Conservation (phyloP, 768 basidiomycete genomes). For the Boletus subcaerulescens region DNA sequence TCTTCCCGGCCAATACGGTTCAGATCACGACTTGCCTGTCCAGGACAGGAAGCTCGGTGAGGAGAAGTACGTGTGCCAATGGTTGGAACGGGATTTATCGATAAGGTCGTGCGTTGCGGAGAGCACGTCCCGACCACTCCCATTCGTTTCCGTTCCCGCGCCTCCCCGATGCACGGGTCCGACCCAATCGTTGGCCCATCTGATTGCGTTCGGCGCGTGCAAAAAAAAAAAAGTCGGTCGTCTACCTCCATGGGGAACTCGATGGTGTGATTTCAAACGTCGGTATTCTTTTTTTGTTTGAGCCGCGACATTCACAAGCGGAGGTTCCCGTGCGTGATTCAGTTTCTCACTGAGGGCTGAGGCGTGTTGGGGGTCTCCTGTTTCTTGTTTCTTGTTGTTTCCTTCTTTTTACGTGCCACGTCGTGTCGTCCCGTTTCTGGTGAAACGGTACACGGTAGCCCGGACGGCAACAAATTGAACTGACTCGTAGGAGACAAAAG, state of each 20-base stretch:
- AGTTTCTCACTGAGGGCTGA: constrained; percentile 1
- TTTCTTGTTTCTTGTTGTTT: background rate
- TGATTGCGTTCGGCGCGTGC: background rate
- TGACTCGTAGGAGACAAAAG: constrained; percentile 2
- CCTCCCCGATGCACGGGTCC: constrained; percentile 5
- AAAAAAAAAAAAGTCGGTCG: background rate
- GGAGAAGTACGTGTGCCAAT: background rate
- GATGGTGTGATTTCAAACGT: background rate
- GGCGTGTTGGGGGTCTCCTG: background rate
- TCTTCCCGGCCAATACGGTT: background rate
- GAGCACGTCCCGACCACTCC: background rate
- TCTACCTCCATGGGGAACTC: constrained; percentile 11
- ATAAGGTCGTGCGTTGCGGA: background rate
- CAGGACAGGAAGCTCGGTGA: too few relatives aligned
- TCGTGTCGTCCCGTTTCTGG: constrained; percentile 10
- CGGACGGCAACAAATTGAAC: background rate
- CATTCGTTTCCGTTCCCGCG: background rate
- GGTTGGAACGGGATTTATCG: background rate
- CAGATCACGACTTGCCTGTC: too few relatives aligned
- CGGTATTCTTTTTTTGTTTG: background rate
- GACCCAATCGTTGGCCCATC: constrained; percentile 3
- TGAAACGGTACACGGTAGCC: constrained; percentile 2
- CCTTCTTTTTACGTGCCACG: constrained; percentile 4
- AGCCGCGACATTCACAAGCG: background rate
- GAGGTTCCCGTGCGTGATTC: background rate